These are phyloP conservation scores for Hypsizygus ulmarius DNA, from an alignment of 1,284 basidiomycete species.

Conservation along the genomic window DNA sequence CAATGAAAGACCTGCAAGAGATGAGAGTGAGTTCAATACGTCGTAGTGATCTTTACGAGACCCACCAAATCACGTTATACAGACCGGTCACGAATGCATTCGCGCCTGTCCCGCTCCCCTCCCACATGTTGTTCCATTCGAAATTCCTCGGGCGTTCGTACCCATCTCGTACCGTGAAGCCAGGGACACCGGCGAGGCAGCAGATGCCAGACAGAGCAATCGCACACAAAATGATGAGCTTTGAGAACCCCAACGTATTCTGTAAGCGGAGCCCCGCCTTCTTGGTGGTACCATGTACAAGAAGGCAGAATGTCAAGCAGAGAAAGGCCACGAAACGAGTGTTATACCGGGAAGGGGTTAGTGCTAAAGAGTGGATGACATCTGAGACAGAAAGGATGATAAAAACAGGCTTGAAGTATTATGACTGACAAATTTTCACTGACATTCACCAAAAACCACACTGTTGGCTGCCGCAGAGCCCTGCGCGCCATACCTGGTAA, in stretches of 20 bases:
- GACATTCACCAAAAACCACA: conserved; percentile 24
- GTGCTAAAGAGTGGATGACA: conserved; percentile 46
- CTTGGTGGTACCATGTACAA: conserved; percentile 56
- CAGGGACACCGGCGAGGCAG: conserved; percentile 46
- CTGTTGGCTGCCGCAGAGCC: conserved; percentile 22
- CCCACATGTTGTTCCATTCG: conserved; percentile 47
- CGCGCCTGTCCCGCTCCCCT: conserved; percentile 46
- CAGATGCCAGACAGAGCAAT: conserved; percentile 64
- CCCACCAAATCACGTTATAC: conserved; percentile 66
- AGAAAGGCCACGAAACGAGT: conserved; percentile 52
- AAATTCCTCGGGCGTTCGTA: conserved; percentile 27
- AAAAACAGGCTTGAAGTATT: background rate
- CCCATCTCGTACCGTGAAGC: conserved; percentile 40
- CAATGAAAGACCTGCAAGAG: conserved; percentile 56
- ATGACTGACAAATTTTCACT: background rate
- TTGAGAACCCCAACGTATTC: conserved; percentile 62
- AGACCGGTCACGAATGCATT: conserved; percentile 63
- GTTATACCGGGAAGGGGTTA: conserved; percentile 43
- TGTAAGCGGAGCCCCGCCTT: conserved; percentile 63
- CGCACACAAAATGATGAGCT: conserved; percentile 54
- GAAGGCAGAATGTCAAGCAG: conserved; percentile 54
- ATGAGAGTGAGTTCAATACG: background rate
- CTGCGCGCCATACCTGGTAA: conserved; percentile 20
- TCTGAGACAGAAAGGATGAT: conserved; percentile 35
- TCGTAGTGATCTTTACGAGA: background rate